Evolutionary conservation across 2,329 filamentous ascomycete species (phyloP).

Genomic region (Blastomyces parvus): DNA sequence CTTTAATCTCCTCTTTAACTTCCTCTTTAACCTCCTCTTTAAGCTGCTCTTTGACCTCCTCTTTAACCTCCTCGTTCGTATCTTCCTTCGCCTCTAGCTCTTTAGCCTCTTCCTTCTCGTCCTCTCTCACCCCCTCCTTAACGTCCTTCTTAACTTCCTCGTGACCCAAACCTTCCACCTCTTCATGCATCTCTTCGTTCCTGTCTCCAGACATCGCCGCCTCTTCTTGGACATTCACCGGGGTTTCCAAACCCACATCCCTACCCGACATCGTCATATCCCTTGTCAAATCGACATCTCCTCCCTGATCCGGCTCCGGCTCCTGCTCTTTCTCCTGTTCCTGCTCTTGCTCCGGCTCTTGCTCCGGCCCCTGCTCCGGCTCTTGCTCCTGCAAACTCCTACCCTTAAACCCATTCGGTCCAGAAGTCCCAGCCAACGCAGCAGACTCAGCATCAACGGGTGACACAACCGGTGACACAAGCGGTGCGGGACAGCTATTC

Average conservation of each 20-base stretch:
- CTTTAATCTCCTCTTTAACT: not conserved
- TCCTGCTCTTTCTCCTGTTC: not conserved
- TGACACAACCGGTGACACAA: not conserved
- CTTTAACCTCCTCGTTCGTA: not conserved
- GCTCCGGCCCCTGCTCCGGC: not conserved
- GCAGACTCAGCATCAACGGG: not conserved
- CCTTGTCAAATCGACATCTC: not conserved
- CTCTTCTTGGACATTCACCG: not conserved
- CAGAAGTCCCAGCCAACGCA: not conserved
- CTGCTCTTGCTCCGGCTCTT: not conserved
- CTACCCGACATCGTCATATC: not conserved
- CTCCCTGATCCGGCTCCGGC: not conserved
- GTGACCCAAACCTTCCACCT: not conserved
- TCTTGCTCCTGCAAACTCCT: not conserved
- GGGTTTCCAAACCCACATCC: not conserved
- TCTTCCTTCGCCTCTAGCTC: not conserved
- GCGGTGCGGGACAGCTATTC: not conserved
- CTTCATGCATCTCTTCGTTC: not conserved
- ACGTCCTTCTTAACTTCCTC: not conserved
- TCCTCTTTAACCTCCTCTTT: not conserved
- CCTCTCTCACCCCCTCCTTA: not conserved
- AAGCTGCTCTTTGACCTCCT: not conserved
- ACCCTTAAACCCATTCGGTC: not conserved
- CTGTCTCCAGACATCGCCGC: no score
- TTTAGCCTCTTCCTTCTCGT: no score